Percentiles rank a stretch among this genome's conserved stretches.
Conservation (phyloP, 2,329 filamentous ascomycete species). For the Sporothrix pallida region DNA sequence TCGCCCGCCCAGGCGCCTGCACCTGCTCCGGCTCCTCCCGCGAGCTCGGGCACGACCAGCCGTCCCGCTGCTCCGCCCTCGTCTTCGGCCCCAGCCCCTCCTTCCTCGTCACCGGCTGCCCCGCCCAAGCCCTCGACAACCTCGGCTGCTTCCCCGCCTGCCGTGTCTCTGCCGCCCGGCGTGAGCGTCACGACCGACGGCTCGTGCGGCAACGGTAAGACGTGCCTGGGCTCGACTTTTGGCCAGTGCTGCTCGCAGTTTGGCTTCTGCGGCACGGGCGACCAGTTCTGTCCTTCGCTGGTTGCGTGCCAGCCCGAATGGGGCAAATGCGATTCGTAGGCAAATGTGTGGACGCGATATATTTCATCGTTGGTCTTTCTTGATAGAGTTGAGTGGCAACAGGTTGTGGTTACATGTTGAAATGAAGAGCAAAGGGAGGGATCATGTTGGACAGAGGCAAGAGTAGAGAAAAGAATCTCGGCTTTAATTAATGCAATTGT, state of each 20-base stretch:
- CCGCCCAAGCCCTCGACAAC: not conserved
- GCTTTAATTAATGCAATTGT: not conserved
- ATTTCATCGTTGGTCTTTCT: too few species aligned
- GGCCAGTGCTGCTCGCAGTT: constrained; percentile 56
- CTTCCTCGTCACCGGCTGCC: not conserved
- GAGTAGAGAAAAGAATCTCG: constrained; percentile 16
- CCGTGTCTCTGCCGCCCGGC: constrained; percentile 20
- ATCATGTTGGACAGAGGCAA: not conserved
- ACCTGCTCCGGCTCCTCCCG: not conserved
- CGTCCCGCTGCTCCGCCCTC: not conserved
- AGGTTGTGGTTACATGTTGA: not conserved
- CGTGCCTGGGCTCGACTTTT: constrained; percentile 46
- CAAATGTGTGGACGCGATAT: too few species aligned
- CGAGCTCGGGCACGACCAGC: not conserved
- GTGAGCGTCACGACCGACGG: constrained; percentile 31
- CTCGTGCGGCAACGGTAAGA: constrained; percentile 33
- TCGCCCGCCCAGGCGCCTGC: constrained; percentile 6
- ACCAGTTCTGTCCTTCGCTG: constrained; percentile 43
- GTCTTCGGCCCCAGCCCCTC: not conserved
- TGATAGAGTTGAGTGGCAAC: not conserved
- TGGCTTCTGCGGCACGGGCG: constrained; percentile 52
- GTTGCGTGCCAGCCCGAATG: constrained; percentile 43
- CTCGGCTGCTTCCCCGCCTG: not conserved
- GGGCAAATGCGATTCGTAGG: constrained; percentile 42
- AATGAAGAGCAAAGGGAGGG: not conserved